Evolutionary conservation across 2,329 filamentous ascomycete species (phyloP), one percentile per base, ranked within the genome.

Genomic region (Arthrobotrys conoides): DNA sequence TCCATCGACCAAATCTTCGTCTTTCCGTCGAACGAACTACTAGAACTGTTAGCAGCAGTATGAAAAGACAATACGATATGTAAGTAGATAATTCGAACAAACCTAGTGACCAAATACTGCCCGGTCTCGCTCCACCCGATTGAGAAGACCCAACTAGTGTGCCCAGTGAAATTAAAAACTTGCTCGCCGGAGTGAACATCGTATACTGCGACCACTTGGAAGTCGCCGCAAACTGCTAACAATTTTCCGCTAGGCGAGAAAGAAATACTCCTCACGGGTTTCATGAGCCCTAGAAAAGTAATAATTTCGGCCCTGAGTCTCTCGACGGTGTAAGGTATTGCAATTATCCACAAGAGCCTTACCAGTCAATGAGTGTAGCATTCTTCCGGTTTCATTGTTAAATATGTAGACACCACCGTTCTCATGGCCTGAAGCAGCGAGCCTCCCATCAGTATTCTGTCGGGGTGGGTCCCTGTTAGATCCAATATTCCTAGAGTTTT

Each of bases 1-100:
- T 97, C 94, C 76, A 97, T 89, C 33, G 93, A 95, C 96, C 96
- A 99, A 33, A 98, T 92, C 85, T 97, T 97, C 78, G 92, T 93
- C 84, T 97, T 97, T 44, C 96, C 95, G 83, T 98, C 94, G 84
- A 96, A 93, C 0, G 92, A 90, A 59, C 88, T 89, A 72, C 24
- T 4, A 1, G 18, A 24, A 14, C 14, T 24, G 12, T 61, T 61
- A 53, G 36, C 3, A 82, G 68, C 83, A 77, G n/a, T 38, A 36
- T 46, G 61, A n/a, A 49, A 10, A 61, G 16, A 49, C n/a, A 48
- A 18, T 36, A 10, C 33, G 9, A 36, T 36, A 36, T 46, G 38
- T 16, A 33, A 4, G 61, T 48, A 41, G 9, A 27, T 30, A 16
- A 18, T 14, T 12, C 20, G 6, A n/a, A 83, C 87, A 80, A 84